Evolutionary conservation across 75 land plant genomes (phyloP).

Genomic region (Pseudotsuga menziesii): DNA sequence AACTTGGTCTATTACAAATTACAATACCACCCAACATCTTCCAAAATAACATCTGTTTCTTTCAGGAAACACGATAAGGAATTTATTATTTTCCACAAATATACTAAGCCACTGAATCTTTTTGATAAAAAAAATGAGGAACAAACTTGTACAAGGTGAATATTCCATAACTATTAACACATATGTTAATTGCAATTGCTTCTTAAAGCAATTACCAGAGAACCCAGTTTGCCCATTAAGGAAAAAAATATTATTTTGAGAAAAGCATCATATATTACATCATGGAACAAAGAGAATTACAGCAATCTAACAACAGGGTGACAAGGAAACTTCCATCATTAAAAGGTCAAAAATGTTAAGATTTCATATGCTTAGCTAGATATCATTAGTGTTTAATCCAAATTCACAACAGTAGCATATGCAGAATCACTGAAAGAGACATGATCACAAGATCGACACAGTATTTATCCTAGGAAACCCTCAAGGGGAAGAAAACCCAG

Average conservation of each 20-base stretch:
- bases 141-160: neutral
- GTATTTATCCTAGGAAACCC: too few species aligned
- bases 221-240: too few species aligned
- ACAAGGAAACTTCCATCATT: neutral
- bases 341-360: neutral
- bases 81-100: neutral
- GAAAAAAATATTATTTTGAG: too few species aligned
- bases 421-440: too few species aligned
- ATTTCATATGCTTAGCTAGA: too few species aligned
- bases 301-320: neutral
- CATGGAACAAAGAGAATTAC: neutral
- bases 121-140: neutral
- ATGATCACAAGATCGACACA: too few species aligned
- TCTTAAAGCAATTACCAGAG: too few species aligned
- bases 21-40: neutral
- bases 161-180: neutral
- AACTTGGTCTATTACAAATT: neutral
- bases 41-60: too few species aligned
- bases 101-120: neutral
- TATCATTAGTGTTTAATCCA: too few species aligned
- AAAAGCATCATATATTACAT: slow-evolving; percentile 1
- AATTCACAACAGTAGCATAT: too few species aligned
- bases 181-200: too few species aligned
- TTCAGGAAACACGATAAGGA: neutral
- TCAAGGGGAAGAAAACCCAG: too few species aligned